These are phyloP conservation scores for Colletotrichum acutatum DNA, from an alignment of 2,329 filamentous ascomycete genomes.

Conservation along the genomic window DNA sequence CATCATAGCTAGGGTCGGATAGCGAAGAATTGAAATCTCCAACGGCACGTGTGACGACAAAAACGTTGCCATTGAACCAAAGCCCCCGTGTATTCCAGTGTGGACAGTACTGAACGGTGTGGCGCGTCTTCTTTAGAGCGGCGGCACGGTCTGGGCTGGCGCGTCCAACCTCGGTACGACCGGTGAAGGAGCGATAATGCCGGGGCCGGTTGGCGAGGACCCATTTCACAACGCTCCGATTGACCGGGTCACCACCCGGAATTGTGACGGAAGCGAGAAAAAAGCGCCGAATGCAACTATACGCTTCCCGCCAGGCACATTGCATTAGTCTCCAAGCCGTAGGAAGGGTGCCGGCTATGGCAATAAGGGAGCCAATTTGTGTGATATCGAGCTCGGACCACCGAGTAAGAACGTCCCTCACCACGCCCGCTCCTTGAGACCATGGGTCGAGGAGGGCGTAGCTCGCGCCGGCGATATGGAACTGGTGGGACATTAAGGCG, in stretches of 20 bases:
- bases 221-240: slow-evolving; percentile 57
- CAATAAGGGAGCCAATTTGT: slow-evolving; percentile 56
- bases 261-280: slow-evolving; percentile 57
- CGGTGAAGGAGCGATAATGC: slow-evolving; percentile 55
- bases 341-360: slow-evolving; percentile 54
- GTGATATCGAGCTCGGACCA: slow-evolving; percentile 59
- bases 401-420: slow-evolving; percentile 49
- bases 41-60: slow-evolving; percentile 56
- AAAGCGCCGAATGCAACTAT: slow-evolving; percentile 52
- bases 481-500: slow-evolving; percentile 26
- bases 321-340: slow-evolving; percentile 52
- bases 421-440: slow-evolving; percentile 46
- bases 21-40: slow-evolving; percentile 50
- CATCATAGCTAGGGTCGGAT: slow-evolving; percentile 56
- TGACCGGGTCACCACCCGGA: slow-evolving; percentile 56
- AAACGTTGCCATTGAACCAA: slow-evolving; percentile 57
- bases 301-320: slow-evolving; percentile 49
- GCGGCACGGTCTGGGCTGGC: slow-evolving; percentile 49
- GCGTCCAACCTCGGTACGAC: slow-evolving; percentile 51
- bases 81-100: slow-evolving; percentile 60
- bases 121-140: slow-evolving; percentile 53
- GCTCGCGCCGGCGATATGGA: slow-evolving; percentile 32
- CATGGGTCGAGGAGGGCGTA: slow-evolving; percentile 43
- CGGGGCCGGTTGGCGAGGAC: slow-evolving; percentile 52
- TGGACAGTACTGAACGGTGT: slow-evolving; percentile 55